Base-by-base conservation (phyloP, 2,329 filamentous ascomycete genomes). In the Penicillium hesseltinei region DNA sequence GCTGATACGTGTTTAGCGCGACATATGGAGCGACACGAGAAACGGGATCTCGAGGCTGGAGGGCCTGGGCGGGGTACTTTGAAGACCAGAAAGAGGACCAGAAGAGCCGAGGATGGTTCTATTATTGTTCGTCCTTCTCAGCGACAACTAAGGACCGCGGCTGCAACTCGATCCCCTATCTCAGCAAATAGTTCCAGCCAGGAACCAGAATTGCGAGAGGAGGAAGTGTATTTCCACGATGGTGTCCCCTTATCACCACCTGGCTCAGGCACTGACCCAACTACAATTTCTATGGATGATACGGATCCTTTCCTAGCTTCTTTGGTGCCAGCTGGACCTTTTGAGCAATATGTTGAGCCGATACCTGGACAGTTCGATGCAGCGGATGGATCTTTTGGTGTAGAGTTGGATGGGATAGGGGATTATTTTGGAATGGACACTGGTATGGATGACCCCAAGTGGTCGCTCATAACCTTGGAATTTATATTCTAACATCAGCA, bases 361-460 rank as follows among this genome's bases (percentile, higher is more conserved):
- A 62, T 73, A 27, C 63, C 71, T 0, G 71, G 70, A 1, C 71
- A 73, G 31, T 73, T 72, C 42, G 71, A 72, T 51, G 71, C 70
- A 2, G 69, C 70, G 0, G 71, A 73, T 60, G 70, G 71, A 1
- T 70, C 70, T 1, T 72, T 63, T 58, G 62, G 62, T 23, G 51
- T 60, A 15, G 66, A 61, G 11, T 35, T 66, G n/a, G 62, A 62
- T 42, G 61, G 56, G 0, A 59, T 66, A 17, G 81, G 83, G 51
- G 81, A 85, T 50, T 78, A 82, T 35, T 85, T 86, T 64, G 81
- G 81, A 56, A 79, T 84, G 44, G 84, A 87, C 65, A 87, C 84
- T 51, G 75, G 75, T 76, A 70, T 57, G 65, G 39, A 31, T n/a
- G 8, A 6, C 29, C 8, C 21, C 7, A 8, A 4, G 7, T 5